Conservation (phyloP, 208 protist species). For the Angomonas desouzai region DNA sequence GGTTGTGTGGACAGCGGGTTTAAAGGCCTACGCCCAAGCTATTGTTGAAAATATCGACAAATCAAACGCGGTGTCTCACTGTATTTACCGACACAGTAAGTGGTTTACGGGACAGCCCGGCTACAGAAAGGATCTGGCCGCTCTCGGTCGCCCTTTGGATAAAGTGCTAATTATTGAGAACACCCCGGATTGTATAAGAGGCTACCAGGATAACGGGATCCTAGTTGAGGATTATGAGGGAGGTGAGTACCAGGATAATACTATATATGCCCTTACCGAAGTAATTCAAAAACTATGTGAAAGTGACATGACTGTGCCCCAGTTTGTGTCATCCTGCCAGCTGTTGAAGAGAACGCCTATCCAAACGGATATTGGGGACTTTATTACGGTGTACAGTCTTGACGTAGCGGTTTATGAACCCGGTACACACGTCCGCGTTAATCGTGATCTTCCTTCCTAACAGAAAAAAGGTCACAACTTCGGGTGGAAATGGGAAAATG, state of each 20-base stretch:
- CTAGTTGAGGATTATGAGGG: slow-evolving; percentile 92
- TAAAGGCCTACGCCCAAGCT: slow-evolving; percentile 90
- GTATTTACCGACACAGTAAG: slow-evolving; percentile 92
- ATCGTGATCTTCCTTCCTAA: slow-evolving; percentile 89
- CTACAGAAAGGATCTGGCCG: slow-evolving; percentile 89
- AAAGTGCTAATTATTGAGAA: slow-evolving; percentile 91
- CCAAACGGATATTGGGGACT: slow-evolving; percentile 90
- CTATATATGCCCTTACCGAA: slow-evolving; percentile 80
- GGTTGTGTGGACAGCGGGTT: slow-evolving; percentile 89
- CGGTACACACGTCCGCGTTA: slow-evolving; percentile 67
- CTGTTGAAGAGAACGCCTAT: slow-evolving; percentile 68
- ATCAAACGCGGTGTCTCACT: slow-evolving; percentile 75
- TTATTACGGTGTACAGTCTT: slow-evolving; percentile 85
- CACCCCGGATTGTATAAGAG: slow-evolving; percentile 91
- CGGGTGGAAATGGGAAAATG: not conserved
- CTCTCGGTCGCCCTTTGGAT: slow-evolving; percentile 83
- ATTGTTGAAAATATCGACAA: slow-evolving; percentile 92
- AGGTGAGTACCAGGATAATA: slow-evolving; percentile 81
- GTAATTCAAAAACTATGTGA: slow-evolving; percentile 71
- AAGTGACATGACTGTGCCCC: slow-evolving; percentile 81
- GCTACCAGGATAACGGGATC: slow-evolving; percentile 89
- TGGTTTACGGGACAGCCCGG: slow-evolving; percentile 92
- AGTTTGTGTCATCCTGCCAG: slow-evolving; percentile 77
- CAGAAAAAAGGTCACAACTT: too few species aligned
- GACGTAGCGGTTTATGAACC: slow-evolving; percentile 77